A percentile compares a stretch with the other conserved stretches of the same genome.
Conservation (phyloP, 208 protist species). For the Endotrypanum monterogeii region DNA sequence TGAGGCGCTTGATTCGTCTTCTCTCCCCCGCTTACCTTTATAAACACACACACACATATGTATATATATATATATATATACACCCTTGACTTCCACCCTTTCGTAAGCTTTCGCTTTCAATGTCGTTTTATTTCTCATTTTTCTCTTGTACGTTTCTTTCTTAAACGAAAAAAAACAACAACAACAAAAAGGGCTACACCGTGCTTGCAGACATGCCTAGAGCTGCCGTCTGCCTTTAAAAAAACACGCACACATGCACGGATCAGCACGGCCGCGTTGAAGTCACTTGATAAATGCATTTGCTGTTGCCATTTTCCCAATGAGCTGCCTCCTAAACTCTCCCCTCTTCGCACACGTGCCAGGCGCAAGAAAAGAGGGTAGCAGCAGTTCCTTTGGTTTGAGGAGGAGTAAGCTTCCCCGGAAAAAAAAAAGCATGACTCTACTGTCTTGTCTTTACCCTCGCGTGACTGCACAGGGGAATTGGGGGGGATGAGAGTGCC, state of each 20-base stretch:
- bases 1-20: background rate
- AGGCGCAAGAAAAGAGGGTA: background rate
- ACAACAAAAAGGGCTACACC: no score
- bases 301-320: background rate
- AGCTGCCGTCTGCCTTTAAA: background rate
- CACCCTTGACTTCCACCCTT: constrained; percentile 8
- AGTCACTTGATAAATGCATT: background rate
- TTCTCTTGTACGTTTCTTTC: background rate
- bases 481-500: background rate
- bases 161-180: background rate
- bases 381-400: background rate
- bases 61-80: no score
- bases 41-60: no score
- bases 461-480: no score
- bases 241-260: background rate
- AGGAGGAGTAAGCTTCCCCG: background rate
- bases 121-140: background rate
- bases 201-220: background rate
- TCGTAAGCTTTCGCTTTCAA: constrained; percentile 4
- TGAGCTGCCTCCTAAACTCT: no score
- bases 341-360: background rate
- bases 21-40: background rate
- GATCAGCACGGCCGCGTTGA: background rate
- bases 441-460: no score
- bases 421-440: no score